Conservation (phyloP, 2,329 filamentous ascomycete genomes). For the Penicillium psychrosexuale region DNA sequence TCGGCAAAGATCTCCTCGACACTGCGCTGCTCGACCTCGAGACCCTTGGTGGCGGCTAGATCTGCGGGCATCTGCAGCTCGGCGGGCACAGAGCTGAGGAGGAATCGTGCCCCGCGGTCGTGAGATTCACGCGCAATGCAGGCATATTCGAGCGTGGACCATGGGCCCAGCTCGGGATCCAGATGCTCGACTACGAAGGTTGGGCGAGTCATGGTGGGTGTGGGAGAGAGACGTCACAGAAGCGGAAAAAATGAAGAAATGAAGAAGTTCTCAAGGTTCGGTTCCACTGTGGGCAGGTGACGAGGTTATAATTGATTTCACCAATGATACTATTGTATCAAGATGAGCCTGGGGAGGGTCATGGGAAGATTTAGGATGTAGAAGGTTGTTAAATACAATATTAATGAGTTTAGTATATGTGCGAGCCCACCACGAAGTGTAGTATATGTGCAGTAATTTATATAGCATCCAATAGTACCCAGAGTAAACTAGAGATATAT, state of each 20-base stretch:
- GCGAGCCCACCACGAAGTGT: background rate
- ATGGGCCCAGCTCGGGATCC: conserved; percentile 86
- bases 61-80: conserved; percentile 59
- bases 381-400: background rate
- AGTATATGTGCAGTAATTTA: background rate
- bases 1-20: conserved; percentile 78
- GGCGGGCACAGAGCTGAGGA: conserved; percentile 75
- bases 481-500: background rate
- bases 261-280: conserved; percentile 3
- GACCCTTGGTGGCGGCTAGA: conserved; percentile 59
- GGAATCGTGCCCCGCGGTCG: conserved; percentile 64
- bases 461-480: no score
- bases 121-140: conserved; percentile 80
- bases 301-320: background rate
- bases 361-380: background rate
- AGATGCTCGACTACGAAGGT: conserved; percentile 96
- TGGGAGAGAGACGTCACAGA: conserved; percentile 1
- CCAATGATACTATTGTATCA: background rate
- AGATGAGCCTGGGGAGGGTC: background rate
- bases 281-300: conserved; percentile 1
- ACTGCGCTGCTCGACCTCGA: conserved; percentile 70
- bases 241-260: background rate
- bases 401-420: background rate
- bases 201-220: conserved; percentile 1
- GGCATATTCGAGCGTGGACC: conserved; percentile 91